Conservation (phyloP, 1,284 basidiomycete genomes). For the Pseudozyma tsukubaensis region DNA sequence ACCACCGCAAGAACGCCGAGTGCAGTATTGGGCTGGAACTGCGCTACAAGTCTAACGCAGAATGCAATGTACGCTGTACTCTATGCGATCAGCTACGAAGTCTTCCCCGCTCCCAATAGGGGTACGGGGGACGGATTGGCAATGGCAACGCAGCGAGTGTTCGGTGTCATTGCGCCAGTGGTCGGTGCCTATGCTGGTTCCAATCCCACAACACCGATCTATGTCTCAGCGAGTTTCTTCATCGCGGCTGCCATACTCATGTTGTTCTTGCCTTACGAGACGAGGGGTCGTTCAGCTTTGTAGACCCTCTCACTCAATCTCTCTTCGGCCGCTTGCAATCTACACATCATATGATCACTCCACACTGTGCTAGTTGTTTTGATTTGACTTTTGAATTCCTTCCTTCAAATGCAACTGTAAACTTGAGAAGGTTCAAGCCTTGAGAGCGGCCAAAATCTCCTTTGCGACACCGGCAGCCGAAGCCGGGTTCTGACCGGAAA, state of each 20-base stretch:
- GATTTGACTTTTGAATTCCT: neutral
- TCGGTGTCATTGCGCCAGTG: conserved; percentile 78
- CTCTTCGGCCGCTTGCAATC: too few relatives aligned
- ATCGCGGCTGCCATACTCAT: conserved; percentile 75
- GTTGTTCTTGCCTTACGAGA: conserved; percentile 78
- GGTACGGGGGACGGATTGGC: conserved; percentile 80
- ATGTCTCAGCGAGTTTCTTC: conserved; percentile 77
- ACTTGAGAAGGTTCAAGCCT: conserved; percentile 22
- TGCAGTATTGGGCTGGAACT: conserved; percentile 79
- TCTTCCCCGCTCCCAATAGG: conserved; percentile 78
- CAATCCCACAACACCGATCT: conserved; percentile 75
- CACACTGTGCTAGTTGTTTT: neutral
- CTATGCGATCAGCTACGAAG: conserved; percentile 75
- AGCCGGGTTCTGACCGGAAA: conserved; percentile 71
- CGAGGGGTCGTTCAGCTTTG: conserved; percentile 65
- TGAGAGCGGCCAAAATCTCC: conserved; percentile 47
- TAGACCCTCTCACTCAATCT: conserved; percentile 1
- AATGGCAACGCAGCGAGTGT: conserved; percentile 75
- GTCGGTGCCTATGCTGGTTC: conserved; percentile 74
- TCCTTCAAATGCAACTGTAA: neutral
- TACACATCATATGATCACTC: neutral
- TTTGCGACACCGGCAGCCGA: conserved; percentile 43
- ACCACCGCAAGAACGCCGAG: conserved; percentile 76
- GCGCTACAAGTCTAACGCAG: conserved; percentile 74
- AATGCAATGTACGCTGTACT: conserved; percentile 80